Evolutionary conservation across 1,139 yeast genomes (phyloP).

Genomic region (Arxiozyma slooffiae): DNA sequence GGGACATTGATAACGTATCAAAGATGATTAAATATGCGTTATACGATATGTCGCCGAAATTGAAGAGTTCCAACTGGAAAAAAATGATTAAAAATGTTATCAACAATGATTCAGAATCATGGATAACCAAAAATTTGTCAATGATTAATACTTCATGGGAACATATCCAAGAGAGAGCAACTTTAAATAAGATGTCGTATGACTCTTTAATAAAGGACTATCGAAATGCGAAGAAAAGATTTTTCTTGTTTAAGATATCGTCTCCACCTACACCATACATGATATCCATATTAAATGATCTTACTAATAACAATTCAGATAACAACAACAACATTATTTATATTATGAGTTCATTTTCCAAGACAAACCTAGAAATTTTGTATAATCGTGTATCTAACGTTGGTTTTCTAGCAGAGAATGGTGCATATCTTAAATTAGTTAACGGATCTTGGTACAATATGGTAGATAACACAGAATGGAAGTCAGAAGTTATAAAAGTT

Average conservation of each 20-base stretch:
- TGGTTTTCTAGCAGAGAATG: slow-evolving; percentile 85
- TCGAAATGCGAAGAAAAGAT: slow-evolving; percentile 33
- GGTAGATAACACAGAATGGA: slow-evolving; percentile 41
- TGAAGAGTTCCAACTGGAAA: slow-evolving; percentile 54
- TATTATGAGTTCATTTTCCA: slow-evolving; percentile 55
- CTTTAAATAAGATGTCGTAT: slow-evolving; percentile 34
- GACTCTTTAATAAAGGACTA: slow-evolving; percentile 33
- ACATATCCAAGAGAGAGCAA: slow-evolving; percentile 39
- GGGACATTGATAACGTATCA: slow-evolving; percentile 67
- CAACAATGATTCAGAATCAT: slow-evolving; percentile 62
- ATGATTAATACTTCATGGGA: slow-evolving; percentile 54
- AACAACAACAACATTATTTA: slow-evolving; percentile 55
- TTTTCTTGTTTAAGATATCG: slow-evolving; percentile 46
- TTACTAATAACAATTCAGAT: slow-evolving; percentile 40
- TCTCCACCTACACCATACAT: slow-evolving; percentile 45
- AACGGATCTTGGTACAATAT: slow-evolving; percentile 52
- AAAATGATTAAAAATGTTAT: slow-evolving; percentile 48
- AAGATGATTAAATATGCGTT: slow-evolving; percentile 52
- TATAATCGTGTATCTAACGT: slow-evolving; percentile 59
- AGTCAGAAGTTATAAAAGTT: slow-evolving; percentile 55
- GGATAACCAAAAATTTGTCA: slow-evolving; percentile 56
- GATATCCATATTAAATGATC: slow-evolving; percentile 39
- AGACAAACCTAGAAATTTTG: slow-evolving; percentile 53
- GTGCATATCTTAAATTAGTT: slow-evolving; percentile 52
- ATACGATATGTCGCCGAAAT: slow-evolving; percentile 45